Conservation (phyloP, 2,329 filamentous ascomycete genomes). For the Botryotinia calthae region DNA sequence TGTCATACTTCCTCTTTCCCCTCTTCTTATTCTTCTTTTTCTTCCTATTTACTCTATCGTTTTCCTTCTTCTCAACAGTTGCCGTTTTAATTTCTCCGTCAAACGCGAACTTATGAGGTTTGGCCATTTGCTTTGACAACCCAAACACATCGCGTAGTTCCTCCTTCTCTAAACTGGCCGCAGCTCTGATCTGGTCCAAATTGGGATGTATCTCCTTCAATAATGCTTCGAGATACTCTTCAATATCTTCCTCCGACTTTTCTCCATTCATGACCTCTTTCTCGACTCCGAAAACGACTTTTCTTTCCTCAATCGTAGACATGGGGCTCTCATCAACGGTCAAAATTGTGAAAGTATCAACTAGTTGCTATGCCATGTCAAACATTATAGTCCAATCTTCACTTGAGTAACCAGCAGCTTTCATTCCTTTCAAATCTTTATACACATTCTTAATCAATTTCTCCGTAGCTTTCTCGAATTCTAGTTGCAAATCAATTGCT, state of each 20-base stretch:
- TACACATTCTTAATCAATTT: not conserved
- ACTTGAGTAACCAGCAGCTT: not conserved
- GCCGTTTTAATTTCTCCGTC: no score
- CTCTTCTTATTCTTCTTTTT: not conserved
- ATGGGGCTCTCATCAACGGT: not conserved
- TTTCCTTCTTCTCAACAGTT: not conserved
- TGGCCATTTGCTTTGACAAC: not conserved
- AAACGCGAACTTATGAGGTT: not conserved
- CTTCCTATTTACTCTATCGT: not conserved
- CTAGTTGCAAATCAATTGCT: constrained; percentile 1
- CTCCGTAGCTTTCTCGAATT: not conserved
- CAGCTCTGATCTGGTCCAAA: not conserved
- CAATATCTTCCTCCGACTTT: not conserved
- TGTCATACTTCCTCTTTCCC: not conserved
- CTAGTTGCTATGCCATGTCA: not conserved
- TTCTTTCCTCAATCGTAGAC: not conserved
- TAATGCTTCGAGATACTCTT: not conserved
- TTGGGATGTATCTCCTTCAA: constrained; percentile 2
- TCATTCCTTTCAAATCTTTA: not conserved
- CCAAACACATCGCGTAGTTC: not conserved
- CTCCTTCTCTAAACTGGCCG: not conserved
- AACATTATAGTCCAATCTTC: not conserved
- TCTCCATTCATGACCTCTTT: not conserved
- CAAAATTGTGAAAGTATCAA: not conserved
- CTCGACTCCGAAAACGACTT: no score